Conservation (phyloP, 78 protist genomes). For the Chrysochromulina parva region DNA sequence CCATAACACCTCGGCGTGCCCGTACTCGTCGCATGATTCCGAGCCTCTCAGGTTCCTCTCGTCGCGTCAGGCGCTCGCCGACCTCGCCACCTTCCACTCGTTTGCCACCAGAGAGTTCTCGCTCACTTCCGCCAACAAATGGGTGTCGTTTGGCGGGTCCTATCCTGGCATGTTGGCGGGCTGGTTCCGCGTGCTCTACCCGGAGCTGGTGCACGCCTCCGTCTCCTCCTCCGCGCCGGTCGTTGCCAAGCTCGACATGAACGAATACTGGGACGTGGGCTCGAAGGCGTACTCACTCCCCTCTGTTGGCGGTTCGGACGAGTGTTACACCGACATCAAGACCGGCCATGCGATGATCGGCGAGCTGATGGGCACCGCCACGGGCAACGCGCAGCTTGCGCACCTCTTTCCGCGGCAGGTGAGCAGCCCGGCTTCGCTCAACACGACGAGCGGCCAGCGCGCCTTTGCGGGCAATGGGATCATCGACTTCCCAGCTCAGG, state of each 20-base stretch:
- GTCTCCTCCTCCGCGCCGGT: slow-evolving; percentile 73
- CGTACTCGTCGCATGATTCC: not conserved
- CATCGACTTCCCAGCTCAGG: slow-evolving; percentile 36
- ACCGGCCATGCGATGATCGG: slow-evolving; percentile 51
- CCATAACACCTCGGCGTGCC: slow-evolving; percentile 40
- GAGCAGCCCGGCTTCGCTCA: not conserved
- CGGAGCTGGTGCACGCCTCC: slow-evolving; percentile 55
- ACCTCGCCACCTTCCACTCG: slow-evolving; percentile 55
- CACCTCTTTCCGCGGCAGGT: not conserved
- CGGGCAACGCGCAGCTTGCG: slow-evolving; percentile 37
- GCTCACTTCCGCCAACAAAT: slow-evolving; percentile 31
- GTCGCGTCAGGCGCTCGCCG: slow-evolving; percentile 75
- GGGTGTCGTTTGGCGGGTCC: slow-evolving; percentile 66
- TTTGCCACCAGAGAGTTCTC: not conserved
- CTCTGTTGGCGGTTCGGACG: slow-evolving; percentile 37
- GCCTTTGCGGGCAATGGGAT: slow-evolving; percentile 45
- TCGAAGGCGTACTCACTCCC: not conserved
- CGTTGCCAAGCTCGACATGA: slow-evolving; percentile 54
- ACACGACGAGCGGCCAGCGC: not conserved
- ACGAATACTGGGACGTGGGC: slow-evolving; percentile 63
- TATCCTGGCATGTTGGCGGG: slow-evolving; percentile 63
- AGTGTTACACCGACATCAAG: slow-evolving; percentile 46
- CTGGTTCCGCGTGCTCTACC: slow-evolving; percentile 57
- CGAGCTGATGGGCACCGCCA: not conserved
- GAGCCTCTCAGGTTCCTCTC: slow-evolving; percentile 33